Base-by-base conservation (phyloP, 805 yeast genomes). In the Allodekkera sacchari region DNA sequence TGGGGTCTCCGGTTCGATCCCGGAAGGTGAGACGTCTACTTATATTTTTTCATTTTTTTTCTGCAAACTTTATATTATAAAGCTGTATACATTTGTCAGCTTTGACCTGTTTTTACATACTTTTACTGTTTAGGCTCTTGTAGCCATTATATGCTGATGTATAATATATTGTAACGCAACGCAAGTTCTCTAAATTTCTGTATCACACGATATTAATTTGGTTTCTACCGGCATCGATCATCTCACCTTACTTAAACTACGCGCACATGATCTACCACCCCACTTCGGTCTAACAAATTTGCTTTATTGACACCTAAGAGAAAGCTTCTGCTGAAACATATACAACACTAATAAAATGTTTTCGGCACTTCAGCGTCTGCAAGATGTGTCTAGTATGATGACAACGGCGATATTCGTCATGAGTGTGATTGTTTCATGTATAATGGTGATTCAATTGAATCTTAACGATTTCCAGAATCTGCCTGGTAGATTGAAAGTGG, bases 391-490 rank as follows among this genome's bases (percentile, higher is more conserved):
- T 5, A 28, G 33, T n/a, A 12, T 31, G 33, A 66, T 77, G 12
- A 48, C 77, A 28, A 64, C 83, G 4, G 64, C 72, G 19, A 56
- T 70, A 2, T 55, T 71, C 6, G 47, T 68, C 13, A 55, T 77
- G 16, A 52, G 71, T 3, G 68, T 50, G 1, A 52, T 71, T 23
- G 62, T 80, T 5, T 63, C 72, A 3, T 42, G 66, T 3, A 43
- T 74, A 1, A 69, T 79, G 4, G 51, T 66, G 39, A 32, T 57
- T 10, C 83, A 77, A 44, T 60, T 79, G 30, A 56, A 61, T 32
- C 29, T 50, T 7, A 54, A 55, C 30, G 59, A 66, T 31, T 81
- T 64, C 5, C 69, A 71, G 60, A 27, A 45, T 1, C 29, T 69
- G 10, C 55, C 64, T 16, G 48, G 45, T 41, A 17, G 36, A 7